Percentiles rank a stretch among this genome's conserved stretches.
Evolutionary conservation across 1,139 yeast species (phyloP).

Genomic region (Candida sp.): DNA sequence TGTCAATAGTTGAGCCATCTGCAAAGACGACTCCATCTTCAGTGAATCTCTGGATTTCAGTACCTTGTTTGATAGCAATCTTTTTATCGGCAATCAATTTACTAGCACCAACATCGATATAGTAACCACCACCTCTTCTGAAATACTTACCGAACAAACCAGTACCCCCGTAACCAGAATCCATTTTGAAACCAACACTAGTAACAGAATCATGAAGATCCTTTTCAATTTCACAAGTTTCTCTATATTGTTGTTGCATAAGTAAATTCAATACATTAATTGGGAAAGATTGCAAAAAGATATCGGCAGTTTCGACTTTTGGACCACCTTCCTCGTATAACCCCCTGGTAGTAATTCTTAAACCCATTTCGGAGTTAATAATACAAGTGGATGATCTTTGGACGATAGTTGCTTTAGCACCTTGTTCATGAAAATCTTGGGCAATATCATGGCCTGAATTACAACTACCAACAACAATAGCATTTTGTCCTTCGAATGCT

Average conservation of each 20-base stretch:
- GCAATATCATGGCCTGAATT: conserved; percentile 45
- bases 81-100: conserved; percentile 32
- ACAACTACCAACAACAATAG: conserved; percentile 41
- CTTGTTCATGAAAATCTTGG: conserved; percentile 42
- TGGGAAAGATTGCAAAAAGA: conserved; percentile 28
- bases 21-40: conserved; percentile 32
- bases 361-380: conserved; percentile 30
- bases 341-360: conserved; percentile 21
- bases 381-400: conserved; percentile 44
- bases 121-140: conserved; percentile 44
- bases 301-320: conserved; percentile 31
- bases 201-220: conserved; percentile 24
- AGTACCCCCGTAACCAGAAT: conserved; percentile 39
- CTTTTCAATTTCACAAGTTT: conserved; percentile 24
- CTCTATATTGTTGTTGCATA: conserved; percentile 27
- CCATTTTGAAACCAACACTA: conserved; percentile 33
- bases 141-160: conserved; percentile 37
- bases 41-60: conserved; percentile 24
- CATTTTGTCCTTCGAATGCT: conserved; percentile 33
- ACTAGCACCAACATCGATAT: conserved; percentile 43
- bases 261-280: conserved; percentile 21
- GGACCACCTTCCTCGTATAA: conserved; percentile 35
- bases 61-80: conserved; percentile 31
- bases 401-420: conserved; percentile 37
- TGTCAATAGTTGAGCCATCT: conserved; percentile 32